Conservation (phyloP, 2,329 filamentous ascomycete species). For the Ceratocystiopsis minuta region DNA sequence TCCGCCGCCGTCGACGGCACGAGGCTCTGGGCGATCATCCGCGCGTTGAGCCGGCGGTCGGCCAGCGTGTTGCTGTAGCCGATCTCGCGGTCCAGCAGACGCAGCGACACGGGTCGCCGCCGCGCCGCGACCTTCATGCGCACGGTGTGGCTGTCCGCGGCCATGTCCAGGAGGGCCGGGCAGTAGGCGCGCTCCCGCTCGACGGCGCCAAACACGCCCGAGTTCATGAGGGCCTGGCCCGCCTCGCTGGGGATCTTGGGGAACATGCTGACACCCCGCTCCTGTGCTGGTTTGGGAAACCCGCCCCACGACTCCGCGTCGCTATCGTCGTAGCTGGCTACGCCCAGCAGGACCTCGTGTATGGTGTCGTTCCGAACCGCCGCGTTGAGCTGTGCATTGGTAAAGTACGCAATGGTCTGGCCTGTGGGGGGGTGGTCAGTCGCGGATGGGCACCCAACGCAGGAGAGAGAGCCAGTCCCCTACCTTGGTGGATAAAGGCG, state of each 20-base stretch:
- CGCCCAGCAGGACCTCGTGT: conserved; percentile 8
- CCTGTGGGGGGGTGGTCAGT: conserved; percentile 1
- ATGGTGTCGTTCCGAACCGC: conserved; percentile 11
- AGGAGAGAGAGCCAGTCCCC: no score
- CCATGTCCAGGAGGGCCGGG: conserved; percentile 2
- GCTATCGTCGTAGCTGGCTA: not conserved
- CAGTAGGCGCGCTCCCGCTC: conserved; percentile 22
- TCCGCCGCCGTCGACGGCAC: conserved; percentile 65
- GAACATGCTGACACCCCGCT: conserved; percentile 33
- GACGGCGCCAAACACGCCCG: conserved; percentile 60
- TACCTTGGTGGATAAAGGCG: conserved; percentile 8
- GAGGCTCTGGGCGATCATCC: conserved; percentile 52
- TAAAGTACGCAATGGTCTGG: conserved; percentile 5
- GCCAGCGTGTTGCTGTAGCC: conserved; percentile 40
- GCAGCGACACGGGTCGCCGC: conserved; percentile 34
- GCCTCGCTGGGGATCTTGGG: conserved; percentile 71
- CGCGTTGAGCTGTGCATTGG: conserved; percentile 11
- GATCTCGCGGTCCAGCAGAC: conserved; percentile 66
- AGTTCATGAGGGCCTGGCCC: conserved; percentile 63
- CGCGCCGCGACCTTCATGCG: conserved; percentile 16
- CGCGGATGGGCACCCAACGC: not conserved
- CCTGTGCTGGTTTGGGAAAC: no score
- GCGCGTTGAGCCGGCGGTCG: conserved; percentile 30
- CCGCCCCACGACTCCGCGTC: not conserved
- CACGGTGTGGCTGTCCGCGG: not conserved